A percentile compares a stretch with the other conserved stretches of the same genome.
Conservation (phyloP, 2,329 filamentous ascomycete genomes). For the Neocatenulostroma microsporum region DNA sequence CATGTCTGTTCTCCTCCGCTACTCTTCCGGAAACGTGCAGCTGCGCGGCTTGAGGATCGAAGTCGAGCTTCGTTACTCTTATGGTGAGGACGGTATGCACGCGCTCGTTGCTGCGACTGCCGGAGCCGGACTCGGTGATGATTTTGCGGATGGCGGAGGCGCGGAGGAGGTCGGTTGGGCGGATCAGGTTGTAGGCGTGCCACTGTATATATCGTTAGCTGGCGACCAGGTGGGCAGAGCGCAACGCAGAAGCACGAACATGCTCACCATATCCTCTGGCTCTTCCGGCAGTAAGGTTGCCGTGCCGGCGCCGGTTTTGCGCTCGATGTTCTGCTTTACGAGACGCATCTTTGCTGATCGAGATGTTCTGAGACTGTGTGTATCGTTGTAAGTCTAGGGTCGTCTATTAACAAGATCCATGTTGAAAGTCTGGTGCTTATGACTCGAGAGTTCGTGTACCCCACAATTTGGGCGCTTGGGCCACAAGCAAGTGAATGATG, state of each 20-base stretch:
- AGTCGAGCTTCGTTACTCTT: constrained; percentile 58
- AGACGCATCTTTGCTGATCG: constrained; percentile 61
- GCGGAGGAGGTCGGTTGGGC: constrained; percentile 55
- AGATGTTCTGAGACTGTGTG: no score
- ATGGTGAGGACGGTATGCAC: constrained; percentile 59
- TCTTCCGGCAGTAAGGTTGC: constrained; percentile 63
- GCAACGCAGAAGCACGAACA: no score
- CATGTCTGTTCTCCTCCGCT: constrained; percentile 57
- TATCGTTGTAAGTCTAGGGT: no score
- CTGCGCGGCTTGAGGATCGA: constrained; percentile 59
- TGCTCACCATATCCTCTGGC: constrained; percentile 63
- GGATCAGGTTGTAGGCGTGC: constrained; percentile 68
- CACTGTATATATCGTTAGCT: constrained; percentile 41
- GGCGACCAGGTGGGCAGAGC: not conserved
- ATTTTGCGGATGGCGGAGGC: constrained; percentile 61
- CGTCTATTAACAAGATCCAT: no score
- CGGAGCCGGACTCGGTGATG: constrained; percentile 52
- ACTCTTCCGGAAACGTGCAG: constrained; percentile 62
- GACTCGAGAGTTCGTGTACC: no score
- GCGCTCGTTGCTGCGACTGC: constrained; percentile 52
- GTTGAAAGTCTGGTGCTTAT: no score
- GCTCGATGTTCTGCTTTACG: constrained; percentile 58
- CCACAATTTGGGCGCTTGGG: no score
- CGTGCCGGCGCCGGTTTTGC: constrained; percentile 55
- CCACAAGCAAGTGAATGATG: not conserved